Percentiles rank a stretch among this genome's conserved stretches.
Evolutionary conservation across 2,329 filamentous ascomycete genomes (phyloP).

Genomic region (Clonostachys sp.): DNA sequence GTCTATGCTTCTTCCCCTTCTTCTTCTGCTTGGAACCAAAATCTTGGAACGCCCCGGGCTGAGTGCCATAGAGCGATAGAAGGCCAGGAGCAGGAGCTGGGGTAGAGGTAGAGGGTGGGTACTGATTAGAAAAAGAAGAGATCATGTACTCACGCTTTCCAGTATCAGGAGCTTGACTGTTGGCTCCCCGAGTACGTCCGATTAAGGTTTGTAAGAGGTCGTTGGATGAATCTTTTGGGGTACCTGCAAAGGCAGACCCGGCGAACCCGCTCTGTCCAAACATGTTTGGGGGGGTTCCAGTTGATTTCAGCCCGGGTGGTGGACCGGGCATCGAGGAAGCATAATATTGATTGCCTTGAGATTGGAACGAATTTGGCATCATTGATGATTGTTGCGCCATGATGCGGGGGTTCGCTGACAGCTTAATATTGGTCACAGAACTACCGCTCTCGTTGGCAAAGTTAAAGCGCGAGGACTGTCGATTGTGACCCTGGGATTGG

Average conservation of each 20-base stretch:
- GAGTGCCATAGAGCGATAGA: slow-evolving; percentile 85
- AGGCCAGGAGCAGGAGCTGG: slow-evolving; percentile 86
- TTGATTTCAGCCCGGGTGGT: slow-evolving; percentile 91
- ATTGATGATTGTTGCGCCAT: slow-evolving; percentile 85
- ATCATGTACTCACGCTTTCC: slow-evolving; percentile 98
- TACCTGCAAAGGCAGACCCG: slow-evolving; percentile 58
- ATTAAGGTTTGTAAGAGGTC: slow-evolving; percentile 76
- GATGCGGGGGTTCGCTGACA: slow-evolving; percentile 72
- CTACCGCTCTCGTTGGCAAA: slow-evolving; percentile 72
- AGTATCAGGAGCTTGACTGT: slow-evolving; percentile 72
- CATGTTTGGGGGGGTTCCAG: slow-evolving; percentile 90
- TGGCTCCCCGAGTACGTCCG: slow-evolving; percentile 62
- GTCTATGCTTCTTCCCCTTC: slow-evolving; percentile 99
- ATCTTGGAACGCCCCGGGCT: slow-evolving; percentile 84
- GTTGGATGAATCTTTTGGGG: slow-evolving; percentile 64
- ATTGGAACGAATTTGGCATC: slow-evolving; percentile 66
- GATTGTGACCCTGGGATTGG: slow-evolving; percentile 65
- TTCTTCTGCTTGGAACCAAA: slow-evolving; percentile 97
- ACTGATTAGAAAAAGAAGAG: slow-evolving; percentile 87
- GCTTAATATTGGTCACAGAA: slow-evolving; percentile 57
- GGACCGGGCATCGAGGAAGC: slow-evolving; percentile 84
- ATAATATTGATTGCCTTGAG: slow-evolving; percentile 70
- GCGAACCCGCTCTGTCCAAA: slow-evolving; percentile 83
- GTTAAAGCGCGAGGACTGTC: slow-evolving; percentile 82
- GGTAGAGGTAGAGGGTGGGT: slow-evolving; percentile 75